These are phyloP conservation scores for Fusarium xylarioides DNA, from an alignment of 2,329 filamentous ascomycete genomes.

Conservation along the genomic window DNA sequence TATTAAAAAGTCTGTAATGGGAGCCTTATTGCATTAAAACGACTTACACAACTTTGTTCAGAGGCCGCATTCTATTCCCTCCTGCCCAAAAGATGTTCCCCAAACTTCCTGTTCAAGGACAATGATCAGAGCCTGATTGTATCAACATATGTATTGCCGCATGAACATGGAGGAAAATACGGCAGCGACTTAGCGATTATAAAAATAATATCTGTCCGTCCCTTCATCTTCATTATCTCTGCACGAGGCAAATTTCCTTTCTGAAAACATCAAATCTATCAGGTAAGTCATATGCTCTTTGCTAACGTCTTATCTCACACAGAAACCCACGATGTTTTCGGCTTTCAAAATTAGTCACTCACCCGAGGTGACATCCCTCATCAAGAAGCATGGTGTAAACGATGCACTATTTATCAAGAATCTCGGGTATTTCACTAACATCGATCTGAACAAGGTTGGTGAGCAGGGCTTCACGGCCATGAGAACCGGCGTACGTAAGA, in stretches of 20 bases:
- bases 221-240: accelerated
- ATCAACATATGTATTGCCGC: neutral
- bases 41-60: neutral
- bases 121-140: too few relatives aligned
- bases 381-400: neutral
- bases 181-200: accelerated
- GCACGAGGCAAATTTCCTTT: too few relatives aligned
- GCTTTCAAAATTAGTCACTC: neutral
- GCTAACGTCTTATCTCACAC: too few relatives aligned
- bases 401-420: neutral
- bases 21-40: accelerated
- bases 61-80: too few relatives aligned
- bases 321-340: neutral
- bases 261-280: accelerated
- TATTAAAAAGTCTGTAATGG: neutral
- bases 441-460: neutral
- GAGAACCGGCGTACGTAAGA: neutral
- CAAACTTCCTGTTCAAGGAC: too few relatives aligned
- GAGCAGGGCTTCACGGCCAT: neutral
- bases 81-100: neutral
- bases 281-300: neutral
- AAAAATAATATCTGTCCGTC: accelerated
- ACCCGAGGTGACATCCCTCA: neutral
- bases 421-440: neutral
- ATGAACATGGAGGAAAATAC: accelerated